These are phyloP conservation scores for Astragalus membranaceus DNA, from an alignment of 306 rosid species.

Conservation along the genomic window DNA sequence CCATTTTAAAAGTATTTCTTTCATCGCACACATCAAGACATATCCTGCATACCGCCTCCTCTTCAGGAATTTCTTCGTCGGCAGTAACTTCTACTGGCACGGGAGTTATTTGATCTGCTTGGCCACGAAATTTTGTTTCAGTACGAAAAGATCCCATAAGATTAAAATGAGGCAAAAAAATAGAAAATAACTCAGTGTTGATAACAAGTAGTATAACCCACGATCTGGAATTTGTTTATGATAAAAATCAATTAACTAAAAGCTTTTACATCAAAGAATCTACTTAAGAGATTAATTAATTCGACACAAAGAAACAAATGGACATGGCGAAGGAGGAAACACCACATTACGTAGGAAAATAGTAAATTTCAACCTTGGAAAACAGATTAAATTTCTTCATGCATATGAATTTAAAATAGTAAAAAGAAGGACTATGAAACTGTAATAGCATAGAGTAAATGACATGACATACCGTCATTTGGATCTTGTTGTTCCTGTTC, in stretches of 20 bases:
- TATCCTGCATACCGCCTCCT: conserved; percentile 96
- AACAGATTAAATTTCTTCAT: conserved; percentile 4
- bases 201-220: not conserved
- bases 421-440: conserved; percentile 9
- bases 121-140: conserved; percentile 8
- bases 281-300: not conserved
- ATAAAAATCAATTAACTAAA: not conserved
- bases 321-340: not conserved
- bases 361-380: conserved; percentile 4
- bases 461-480: conserved; percentile 50
- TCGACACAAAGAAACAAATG: not conserved
- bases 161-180: conserved; percentile 3
- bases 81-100: conserved; percentile 46
- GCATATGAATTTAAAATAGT: not conserved
- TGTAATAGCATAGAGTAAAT: conserved; percentile 1
- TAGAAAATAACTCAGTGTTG: not conserved
- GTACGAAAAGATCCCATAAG: not conserved
- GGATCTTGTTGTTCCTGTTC: conserved; percentile 44
- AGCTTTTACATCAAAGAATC: not conserved
- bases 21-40: conserved; percentile 82
- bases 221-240: not conserved
- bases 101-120: conserved; percentile 73
- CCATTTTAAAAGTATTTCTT: conserved; percentile 91
- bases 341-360: not conserved
- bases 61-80: conserved; percentile 98